Evolutionary conservation across 352 stramenopile genomes (phyloP), one percentile per base, ranked within the genome.

Genomic region (Halophytophthora batemanensis): DNA sequence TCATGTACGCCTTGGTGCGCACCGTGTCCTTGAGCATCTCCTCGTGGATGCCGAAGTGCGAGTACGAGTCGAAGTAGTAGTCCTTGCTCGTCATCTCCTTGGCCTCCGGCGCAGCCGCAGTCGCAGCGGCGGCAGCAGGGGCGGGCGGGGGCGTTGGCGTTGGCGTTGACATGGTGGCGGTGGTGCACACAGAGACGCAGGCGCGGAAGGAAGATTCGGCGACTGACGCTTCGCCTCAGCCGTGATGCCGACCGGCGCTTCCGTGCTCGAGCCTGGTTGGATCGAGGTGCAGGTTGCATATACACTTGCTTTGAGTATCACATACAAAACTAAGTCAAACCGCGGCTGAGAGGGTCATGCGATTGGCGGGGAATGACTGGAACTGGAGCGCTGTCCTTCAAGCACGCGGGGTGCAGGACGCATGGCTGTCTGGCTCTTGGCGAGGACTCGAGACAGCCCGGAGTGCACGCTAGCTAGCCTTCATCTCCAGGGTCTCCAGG

Each of bases 1-100:
- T 96, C 84, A 98, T 96, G 68, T 99, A 99, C 14, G 94, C 96
- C 45, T 95, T 84, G 28, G 97, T 99, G 37, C 97, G 90, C 21
- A 98, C 95, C 50, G 96, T 78, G 62, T 99, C 96, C 59, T 98
- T 98, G 22, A 98, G 77, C 96, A 99, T 98, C 74, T 98, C 96
- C 68, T 99, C 93, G 73, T 99, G 96, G 63, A 99, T 99, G 34
- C 93, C 92, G 75, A 98, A 97, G 76, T 99, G 96, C 39, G 93
- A 97, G 71, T 99, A 99, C 45, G 91, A 98, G 74, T 99, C 93
- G 78, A 98, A 98, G 69, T 98, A 99, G 63, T 98, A 98, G 77
- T 98, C 95, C 70, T 97, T 97, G 68, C 86, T 96, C 46, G 84
- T 95, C 60, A 90, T 80, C 48, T 89, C 81, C 50, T 69, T 71